A percentile compares a stretch with the other conserved stretches of the same genome.
Evolutionary conservation across 768 basidiomycete genomes (phyloP).

Genomic region (Ramaria sp.): DNA sequence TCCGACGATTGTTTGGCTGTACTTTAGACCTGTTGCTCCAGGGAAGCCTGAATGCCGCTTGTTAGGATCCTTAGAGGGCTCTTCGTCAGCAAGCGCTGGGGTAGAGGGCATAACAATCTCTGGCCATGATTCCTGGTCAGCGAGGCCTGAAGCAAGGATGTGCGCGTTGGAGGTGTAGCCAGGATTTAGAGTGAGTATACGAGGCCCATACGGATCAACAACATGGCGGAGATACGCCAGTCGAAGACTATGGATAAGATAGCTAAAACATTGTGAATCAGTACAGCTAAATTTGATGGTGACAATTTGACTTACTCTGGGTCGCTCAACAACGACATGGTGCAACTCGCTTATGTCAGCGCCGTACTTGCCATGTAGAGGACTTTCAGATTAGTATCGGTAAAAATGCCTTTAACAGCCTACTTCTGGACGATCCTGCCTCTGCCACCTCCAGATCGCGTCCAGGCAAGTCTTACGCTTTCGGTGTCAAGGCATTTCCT

Average conservation of each 20-base stretch:
- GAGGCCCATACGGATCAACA: constrained; percentile 74
- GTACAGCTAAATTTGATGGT: too few species aligned
- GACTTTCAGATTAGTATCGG: too few species aligned
- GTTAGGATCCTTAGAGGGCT: constrained; percentile 19
- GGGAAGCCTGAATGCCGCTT: constrained; percentile 27
- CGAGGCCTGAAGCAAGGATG: constrained; percentile 66
- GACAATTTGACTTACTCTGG: constrained; percentile 33
- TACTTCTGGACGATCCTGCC: too few species aligned
- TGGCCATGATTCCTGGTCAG: constrained; percentile 75
- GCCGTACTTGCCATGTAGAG: too few species aligned
- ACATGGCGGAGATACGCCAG: constrained; percentile 82
- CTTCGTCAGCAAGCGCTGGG: constrained; percentile 65
- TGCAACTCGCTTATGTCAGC: too few species aligned
- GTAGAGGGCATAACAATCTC: constrained; percentile 64
- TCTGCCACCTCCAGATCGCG: too few species aligned
- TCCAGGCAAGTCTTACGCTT: too few species aligned
- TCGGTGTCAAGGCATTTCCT: too few species aligned
- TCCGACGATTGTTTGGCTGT: constrained; percentile 86
- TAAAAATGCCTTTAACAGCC: too few species aligned
- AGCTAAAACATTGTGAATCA: constrained; percentile 24
- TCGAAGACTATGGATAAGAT: constrained; percentile 76
- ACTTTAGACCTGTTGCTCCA: constrained; percentile 51
- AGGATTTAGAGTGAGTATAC: constrained; percentile 72
- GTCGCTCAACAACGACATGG: constrained; percentile 56
- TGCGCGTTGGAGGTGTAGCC: constrained; percentile 75